These are phyloP conservation scores for Pythium aphanidermatum DNA, from an alignment of 352 stramenopile species.

Conservation along the genomic window DNA sequence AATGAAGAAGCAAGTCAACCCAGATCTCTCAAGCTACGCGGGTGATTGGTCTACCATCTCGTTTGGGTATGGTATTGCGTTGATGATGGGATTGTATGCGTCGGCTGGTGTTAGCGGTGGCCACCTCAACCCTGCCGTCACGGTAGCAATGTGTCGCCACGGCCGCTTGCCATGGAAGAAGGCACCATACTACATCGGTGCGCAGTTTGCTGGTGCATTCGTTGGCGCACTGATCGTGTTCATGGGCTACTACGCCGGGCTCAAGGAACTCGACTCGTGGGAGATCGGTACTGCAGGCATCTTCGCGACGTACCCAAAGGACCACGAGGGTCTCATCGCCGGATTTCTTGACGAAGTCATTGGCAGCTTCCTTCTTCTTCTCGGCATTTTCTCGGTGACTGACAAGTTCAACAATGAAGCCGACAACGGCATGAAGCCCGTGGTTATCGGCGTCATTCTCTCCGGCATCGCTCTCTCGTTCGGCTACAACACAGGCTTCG, in stretches of 20 bases:
- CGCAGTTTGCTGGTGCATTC: conserved; percentile 58
- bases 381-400: conserved; percentile 61
- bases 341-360: conserved; percentile 63
- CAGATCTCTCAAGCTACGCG: conserved; percentile 42
- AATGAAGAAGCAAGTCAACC: conserved; percentile 37
- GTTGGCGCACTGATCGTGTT: conserved; percentile 60
- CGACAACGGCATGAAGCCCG: conserved; percentile 55
- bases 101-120: conserved; percentile 61
- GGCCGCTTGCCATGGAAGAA: conserved; percentile 58
- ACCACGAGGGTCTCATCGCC: conserved; percentile 47
- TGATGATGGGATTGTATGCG: conserved; percentile 65
- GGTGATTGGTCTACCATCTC: conserved; percentile 69
- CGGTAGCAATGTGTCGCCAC: conserved; percentile 58
- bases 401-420: conserved; percentile 73
- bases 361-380: conserved; percentile 48
- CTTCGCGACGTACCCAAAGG: conserved; percentile 70
- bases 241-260: conserved; percentile 51
- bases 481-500: conserved; percentile 75
- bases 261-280: conserved; percentile 52
- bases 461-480: conserved; percentile 73
- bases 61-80: conserved; percentile 58
- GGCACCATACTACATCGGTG: conserved; percentile 51
- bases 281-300: conserved; percentile 58
- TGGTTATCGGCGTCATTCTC: conserved; percentile 68
- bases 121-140: conserved; percentile 67